Conservation (phyloP, 164 flowering plant species). For the Sextonia rubra region DNA sequence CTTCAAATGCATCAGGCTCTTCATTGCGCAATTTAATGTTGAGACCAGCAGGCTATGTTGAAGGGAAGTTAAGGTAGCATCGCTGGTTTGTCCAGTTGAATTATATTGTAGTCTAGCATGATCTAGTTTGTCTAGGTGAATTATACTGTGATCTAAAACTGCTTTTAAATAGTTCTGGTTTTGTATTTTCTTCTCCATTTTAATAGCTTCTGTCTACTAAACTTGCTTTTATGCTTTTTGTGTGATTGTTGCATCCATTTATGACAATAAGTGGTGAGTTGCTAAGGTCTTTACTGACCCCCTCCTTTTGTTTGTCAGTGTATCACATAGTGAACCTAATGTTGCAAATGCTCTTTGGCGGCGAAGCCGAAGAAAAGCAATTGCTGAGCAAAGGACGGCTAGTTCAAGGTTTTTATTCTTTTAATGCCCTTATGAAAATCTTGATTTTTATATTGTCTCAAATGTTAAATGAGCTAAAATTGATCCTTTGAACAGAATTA, state of each 20-base stretch:
- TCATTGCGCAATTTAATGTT: conserved; percentile 59
- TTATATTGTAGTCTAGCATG: neutral
- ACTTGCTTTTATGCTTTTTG: neutral
- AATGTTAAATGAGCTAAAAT: too few relatives aligned
- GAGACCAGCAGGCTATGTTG: conserved; percentile 45
- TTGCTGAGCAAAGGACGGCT: conserved; percentile 89
- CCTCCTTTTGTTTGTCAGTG: conserved; percentile 34
- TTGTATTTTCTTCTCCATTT: neutral
- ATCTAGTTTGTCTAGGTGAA: neutral
- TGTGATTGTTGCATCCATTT: neutral
- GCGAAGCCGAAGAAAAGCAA: conserved; percentile 77
- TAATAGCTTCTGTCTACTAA: neutral
- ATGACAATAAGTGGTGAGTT: neutral
- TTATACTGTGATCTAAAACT: neutral
- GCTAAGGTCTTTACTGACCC: neutral
- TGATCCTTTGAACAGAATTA: too few relatives aligned
- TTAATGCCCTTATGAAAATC: neutral
- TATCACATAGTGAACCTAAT: conserved; percentile 90
- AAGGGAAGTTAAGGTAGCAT: conserved; percentile 63
- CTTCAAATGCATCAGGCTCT: conserved; percentile 54
- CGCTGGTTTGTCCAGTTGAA: neutral
- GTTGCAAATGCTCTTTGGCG: conserved; percentile 79
- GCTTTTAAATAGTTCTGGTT: neutral
- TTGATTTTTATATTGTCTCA: neutral
- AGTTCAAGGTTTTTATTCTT: conserved; percentile 72